Conservation (phyloP, 345 rosid genomes). For the Pugionium cornutum region DNA sequence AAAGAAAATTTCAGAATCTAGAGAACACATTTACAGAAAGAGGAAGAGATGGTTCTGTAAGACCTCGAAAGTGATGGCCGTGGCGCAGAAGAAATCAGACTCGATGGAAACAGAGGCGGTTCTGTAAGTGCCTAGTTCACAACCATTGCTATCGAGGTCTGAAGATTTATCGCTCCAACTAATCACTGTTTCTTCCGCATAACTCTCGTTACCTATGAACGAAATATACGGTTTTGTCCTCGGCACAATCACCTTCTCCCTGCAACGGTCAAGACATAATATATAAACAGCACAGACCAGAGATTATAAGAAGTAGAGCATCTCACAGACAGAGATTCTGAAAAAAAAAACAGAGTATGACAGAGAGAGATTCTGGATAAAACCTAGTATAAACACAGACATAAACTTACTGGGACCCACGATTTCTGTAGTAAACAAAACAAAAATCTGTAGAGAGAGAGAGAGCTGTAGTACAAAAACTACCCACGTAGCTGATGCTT, state of each 20-base stretch:
- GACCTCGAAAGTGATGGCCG: conserved; percentile 84
- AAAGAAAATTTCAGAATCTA: background rate
- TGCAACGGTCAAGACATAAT: conserved; percentile 30
- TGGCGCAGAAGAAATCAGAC: conserved; percentile 79
- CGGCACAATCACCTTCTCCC: conserved; percentile 81
- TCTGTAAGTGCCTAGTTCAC: conserved; percentile 63
- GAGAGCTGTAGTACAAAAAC: conserved; percentile 22
- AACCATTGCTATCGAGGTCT: conserved; percentile 51
- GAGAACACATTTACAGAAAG: background rate
- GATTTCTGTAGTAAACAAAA: background rate
- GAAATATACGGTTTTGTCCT: conserved; percentile 68
- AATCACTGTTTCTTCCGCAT: conserved; percentile 51
- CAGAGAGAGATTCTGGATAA: conserved; percentile 17
- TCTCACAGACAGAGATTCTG: background rate
- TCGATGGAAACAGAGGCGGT: conserved; percentile 73
- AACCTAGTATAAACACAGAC: no score
- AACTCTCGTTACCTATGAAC: conserved; percentile 60
- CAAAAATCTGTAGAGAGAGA: conserved; percentile 5
- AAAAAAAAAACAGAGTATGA: conserved; percentile 9
- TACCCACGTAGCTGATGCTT: conserved; percentile 46
- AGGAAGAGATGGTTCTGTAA: background rate
- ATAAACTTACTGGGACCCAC: background rate
- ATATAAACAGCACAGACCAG: background rate
- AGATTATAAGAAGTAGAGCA: background rate
- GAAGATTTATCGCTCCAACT: conserved; percentile 80